Percentiles rank a stretch among this genome's conserved stretches.
These are phyloP conservation scores for Coemansia umbellata DNA, from an alignment of 192 early-diverging fungal genomes.

Conservation along the genomic window DNA sequence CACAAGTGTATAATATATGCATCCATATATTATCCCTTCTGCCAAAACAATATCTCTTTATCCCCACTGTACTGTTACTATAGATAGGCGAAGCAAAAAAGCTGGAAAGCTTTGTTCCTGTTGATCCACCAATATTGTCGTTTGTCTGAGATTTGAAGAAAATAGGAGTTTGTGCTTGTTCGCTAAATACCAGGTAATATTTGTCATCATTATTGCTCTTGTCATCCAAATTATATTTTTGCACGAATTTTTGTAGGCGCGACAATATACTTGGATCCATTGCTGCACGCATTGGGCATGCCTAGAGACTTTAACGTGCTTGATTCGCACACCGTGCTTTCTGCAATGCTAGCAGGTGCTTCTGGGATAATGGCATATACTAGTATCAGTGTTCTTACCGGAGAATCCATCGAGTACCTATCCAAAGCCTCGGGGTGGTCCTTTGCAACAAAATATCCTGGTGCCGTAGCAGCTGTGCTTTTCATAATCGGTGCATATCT, in stretches of 20 bases:
- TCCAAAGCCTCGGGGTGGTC: conserved; percentile 4
- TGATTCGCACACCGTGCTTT: conserved; percentile 40
- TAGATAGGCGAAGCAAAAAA: too few relatives aligned
- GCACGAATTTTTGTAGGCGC: conserved; percentile 17
- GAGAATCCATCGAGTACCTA: conserved; percentile 35
- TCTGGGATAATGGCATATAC: conserved; percentile 49
- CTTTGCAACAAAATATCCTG: conserved; percentile 10
- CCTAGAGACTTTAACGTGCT: conserved; percentile 25
- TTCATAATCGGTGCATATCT: conserved; percentile 32
- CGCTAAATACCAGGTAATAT: not conserved
- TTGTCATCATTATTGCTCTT: not conserved
- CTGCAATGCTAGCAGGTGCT: conserved; percentile 33
- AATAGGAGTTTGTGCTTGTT: too few relatives aligned
- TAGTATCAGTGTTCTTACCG: conserved; percentile 34
- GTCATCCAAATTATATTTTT: too few relatives aligned
- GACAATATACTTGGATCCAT: conserved; percentile 37
- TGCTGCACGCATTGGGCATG: conserved; percentile 33
- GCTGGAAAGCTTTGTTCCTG: too few relatives aligned
- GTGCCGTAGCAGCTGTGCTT: conserved; percentile 18
- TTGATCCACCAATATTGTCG: too few relatives aligned
- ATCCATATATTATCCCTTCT: too few relatives aligned
- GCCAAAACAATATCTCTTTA: too few relatives aligned
- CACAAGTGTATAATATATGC: too few relatives aligned
- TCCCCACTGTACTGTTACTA: too few relatives aligned
- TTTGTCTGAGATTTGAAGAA: too few relatives aligned